These are phyloP conservation scores for Pancytospora epiphaga DNA, from an alignment of 371 early-diverging fungal species.

Conservation along the genomic window DNA sequence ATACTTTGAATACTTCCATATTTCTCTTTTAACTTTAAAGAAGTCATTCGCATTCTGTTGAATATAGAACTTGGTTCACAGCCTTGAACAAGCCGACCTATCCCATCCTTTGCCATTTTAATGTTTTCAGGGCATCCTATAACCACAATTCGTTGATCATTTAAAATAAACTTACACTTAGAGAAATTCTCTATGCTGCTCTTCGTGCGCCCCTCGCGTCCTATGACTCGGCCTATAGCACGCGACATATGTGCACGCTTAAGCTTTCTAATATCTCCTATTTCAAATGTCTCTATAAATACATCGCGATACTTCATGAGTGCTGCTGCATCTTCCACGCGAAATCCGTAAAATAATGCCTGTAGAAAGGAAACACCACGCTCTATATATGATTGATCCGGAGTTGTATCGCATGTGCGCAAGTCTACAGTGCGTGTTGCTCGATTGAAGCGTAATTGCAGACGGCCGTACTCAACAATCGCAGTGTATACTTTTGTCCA, in stretches of 20 bases:
- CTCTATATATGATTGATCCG: conserved; percentile 69
- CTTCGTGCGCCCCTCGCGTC: conserved; percentile 90
- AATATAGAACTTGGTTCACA: conserved; percentile 92
- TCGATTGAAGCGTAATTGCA: conserved; percentile 88
- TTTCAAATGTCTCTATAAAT: conserved; percentile 78
- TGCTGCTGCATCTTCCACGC: conserved; percentile 77
- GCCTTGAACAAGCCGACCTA: conserved; percentile 83
- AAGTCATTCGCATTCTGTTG: conserved; percentile 54
- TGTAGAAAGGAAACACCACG: conserved; percentile 67
- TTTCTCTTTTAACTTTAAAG: conserved; percentile 56
- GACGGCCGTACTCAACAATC: conserved; percentile 84
- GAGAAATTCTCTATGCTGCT: conserved; percentile 87
- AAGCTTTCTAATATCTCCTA: conserved; percentile 90
- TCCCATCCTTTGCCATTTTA: conserved; percentile 84
- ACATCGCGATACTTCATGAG: conserved; percentile 71
- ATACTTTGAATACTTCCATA: conserved; percentile 50
- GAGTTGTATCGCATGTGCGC: conserved; percentile 62
- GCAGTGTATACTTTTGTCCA: conserved; percentile 96
- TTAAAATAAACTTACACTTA: conserved; percentile 85
- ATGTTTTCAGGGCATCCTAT: conserved; percentile 89
- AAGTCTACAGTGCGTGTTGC: conserved; percentile 77
- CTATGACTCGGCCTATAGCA: conserved; percentile 95
- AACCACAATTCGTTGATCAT: conserved; percentile 88
- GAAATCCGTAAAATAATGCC: conserved; percentile 86
- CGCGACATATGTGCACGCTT: conserved; percentile 85